Base-by-base conservation (phyloP, 1,284 basidiomycete genomes). In the Ustilago nuda region DNA sequence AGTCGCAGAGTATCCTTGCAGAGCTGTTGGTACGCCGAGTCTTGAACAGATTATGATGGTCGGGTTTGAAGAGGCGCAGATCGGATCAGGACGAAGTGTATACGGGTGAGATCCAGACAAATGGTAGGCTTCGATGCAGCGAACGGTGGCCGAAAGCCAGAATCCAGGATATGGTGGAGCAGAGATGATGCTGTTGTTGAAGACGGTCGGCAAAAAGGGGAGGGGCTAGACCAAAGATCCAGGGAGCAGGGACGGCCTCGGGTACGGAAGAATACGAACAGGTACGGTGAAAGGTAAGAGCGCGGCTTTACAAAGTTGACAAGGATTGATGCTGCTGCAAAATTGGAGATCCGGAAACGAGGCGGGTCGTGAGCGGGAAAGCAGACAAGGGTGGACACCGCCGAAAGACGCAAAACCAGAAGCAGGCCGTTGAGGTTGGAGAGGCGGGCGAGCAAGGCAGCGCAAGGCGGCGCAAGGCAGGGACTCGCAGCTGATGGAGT, bases 211-310 rank as follows among this genome's bases (percentile, higher is more conserved):
- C 27, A 55, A 43, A 45, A 33, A 56, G 61, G 48, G 3, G 51
- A 68, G 55, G 37, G 56, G 36, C 66, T 58, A 32, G 50, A 59
- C 43, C 56, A 23, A 50, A 32, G n/a, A 32, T 23, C 51, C 9
- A 51, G 27, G 15, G 54, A 4, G 60, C 51, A 57, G 66, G 60
- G 36, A 52, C 55, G 45, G 45, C 58, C 32, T 45, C 62, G 57
- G 45, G 46, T 50, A 23, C 35, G 43, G 57, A n/a, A 46, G 41
- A 36, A 27, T 36, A 11, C 27, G 57, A 15, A 57, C 13, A 57
- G 35, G 19, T 45, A 6, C 23, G 23, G 41, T 32, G 23, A 27
- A 19, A 5, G 8, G 53, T 56, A 39, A 37, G 52, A 48, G 15
- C 27, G 37, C 37, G 43, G 51, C n/a, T 52, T 35, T 48, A 51